Evolutionary conservation across 305 asterid genomes (phyloP), one percentile per base, ranked within the genome.

Genomic region (Rubia balearica): DNA sequence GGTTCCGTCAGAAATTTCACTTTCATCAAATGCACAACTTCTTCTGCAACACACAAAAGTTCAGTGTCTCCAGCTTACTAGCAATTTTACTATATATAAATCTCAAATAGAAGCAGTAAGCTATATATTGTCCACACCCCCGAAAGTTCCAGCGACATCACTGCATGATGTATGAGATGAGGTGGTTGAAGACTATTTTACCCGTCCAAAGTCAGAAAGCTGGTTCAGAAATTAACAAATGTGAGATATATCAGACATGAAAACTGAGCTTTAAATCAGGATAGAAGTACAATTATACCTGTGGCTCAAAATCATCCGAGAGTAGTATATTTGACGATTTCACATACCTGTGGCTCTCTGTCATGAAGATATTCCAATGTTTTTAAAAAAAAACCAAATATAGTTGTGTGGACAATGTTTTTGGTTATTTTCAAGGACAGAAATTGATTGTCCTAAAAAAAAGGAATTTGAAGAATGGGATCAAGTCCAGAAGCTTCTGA

Each of bases 201-300:
- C 98, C 77, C 91, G 96, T 55, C 99, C 99, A 46, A 94, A 91
- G 66, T 94, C 99, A 3, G 98, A 94, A 64, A 94, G 91, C 99
- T 94, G 88, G 72, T 63, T 33, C 49, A 74, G 21, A 64, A 65
- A 6, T 36, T 17, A 36, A 19, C 4, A 57, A 22, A 40, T 5
- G 56, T 6, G 61, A 62, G 68, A 72, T 30, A 68, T 19, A 61
- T 6, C 43, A 43, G 2, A 68, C 8, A 17, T n/a, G 16, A 27
- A 67, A 46, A 16, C n/a, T 53, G 17, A 68, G n/a, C 10, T 19
- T 49, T 59, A 73, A 6, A 27, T 24, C 56, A 45, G 65, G 49
- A 62, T 21, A 61, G 57, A 49, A 68, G 72, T 24, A 46, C 27
- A 13, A 70, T 70, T 69, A 78, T n/a, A 89, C 98, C 96, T 90